Conservation (phyloP, 2,329 filamentous ascomycete genomes). For the Phialophora chinensis region DNA sequence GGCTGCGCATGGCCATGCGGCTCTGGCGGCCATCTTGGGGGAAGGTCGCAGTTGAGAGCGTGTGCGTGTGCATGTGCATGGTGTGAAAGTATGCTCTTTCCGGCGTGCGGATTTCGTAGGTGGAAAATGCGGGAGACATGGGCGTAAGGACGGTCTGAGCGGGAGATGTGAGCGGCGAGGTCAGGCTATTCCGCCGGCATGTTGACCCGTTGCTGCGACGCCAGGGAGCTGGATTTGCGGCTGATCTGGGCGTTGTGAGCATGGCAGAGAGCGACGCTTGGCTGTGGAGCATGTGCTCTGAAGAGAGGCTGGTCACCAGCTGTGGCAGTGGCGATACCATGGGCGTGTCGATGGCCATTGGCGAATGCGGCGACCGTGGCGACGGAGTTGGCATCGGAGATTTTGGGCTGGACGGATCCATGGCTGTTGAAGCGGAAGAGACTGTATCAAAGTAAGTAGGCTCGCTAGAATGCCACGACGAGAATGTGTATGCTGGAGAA, state of each 20-base stretch:
- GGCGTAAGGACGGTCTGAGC: slow-evolving; percentile 13
- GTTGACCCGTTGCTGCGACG: slow-evolving; percentile 16
- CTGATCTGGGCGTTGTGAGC: slow-evolving; percentile 13
- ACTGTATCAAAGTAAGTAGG: not conserved
- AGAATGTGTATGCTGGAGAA: not conserved
- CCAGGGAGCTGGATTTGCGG: not conserved
- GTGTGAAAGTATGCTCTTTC: slow-evolving; percentile 5
- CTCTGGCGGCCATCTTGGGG: slow-evolving; percentile 30
- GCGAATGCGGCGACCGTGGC: slow-evolving; percentile 25
- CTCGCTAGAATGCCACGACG: not conserved
- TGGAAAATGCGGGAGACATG: slow-evolving; percentile 5
- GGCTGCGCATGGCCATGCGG: slow-evolving; percentile 30
- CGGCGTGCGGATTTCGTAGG: not conserved
- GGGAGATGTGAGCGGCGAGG: slow-evolving; percentile 27
- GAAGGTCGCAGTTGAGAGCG: not conserved
- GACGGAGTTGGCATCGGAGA: slow-evolving; percentile 24
- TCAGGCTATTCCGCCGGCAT: slow-evolving; percentile 29
- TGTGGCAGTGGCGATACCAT: slow-evolving; percentile 14
- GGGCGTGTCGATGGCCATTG: slow-evolving; percentile 6
- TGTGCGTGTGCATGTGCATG: slow-evolving; percentile 15
- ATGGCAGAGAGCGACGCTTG: slow-evolving; percentile 4
- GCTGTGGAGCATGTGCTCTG: slow-evolving; percentile 8
- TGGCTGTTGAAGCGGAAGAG: slow-evolving; percentile 5
- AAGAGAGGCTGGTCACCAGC: slow-evolving; percentile 15
- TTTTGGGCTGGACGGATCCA: slow-evolving; percentile 26